These are phyloP conservation scores for Saksenaea oblongispora DNA, from an alignment of 371 early-diverging fungal species.

Conservation along the genomic window DNA sequence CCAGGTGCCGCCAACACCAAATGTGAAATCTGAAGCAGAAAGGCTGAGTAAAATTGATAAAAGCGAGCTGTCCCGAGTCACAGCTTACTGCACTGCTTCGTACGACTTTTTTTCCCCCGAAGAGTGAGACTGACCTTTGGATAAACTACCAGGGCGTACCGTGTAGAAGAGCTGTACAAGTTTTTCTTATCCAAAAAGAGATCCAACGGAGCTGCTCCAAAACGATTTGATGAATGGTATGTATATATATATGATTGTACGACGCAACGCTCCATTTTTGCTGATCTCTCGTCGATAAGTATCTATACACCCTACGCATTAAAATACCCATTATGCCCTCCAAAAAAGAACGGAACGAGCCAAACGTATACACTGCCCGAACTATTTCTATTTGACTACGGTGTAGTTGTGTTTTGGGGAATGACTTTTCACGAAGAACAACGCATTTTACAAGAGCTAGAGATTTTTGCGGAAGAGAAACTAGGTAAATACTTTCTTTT, in stretches of 20 bases:
- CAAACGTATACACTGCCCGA: slow-evolving; percentile 44
- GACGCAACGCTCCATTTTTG: too few species aligned
- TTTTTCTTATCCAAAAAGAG: slow-evolving; percentile 46
- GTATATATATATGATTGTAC: background rate
- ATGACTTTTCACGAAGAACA: slow-evolving; percentile 84
- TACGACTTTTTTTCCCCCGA: slow-evolving; percentile 18
- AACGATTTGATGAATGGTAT: slow-evolving; percentile 42
- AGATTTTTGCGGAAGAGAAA: slow-evolving; percentile 69
- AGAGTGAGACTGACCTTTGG: background rate
- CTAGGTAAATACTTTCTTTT: slow-evolving; percentile 41
- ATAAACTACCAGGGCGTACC: slow-evolving; percentile 42
- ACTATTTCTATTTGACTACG: slow-evolving; percentile 90
- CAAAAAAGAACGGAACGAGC: slow-evolving; percentile 12
- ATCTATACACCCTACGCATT: slow-evolving; percentile 37
- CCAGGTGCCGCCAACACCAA: slow-evolving; percentile 38
- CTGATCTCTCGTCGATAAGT: slow-evolving; percentile 9
- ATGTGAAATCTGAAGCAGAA: slow-evolving; percentile 38
- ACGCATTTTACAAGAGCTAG: slow-evolving; percentile 66
- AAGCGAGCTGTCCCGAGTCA: slow-evolving; percentile 60
- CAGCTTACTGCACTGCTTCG: slow-evolving; percentile 85
- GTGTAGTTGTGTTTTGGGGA: slow-evolving; percentile 96
- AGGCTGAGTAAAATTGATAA: slow-evolving; percentile 36
- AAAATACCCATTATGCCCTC: slow-evolving; percentile 29
- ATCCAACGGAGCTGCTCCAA: slow-evolving; percentile 36
- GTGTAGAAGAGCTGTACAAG: slow-evolving; percentile 53